Percentiles rank a stretch among this genome's conserved stretches.
phyloP scores from a whole-genome alignment of 208 protist genomes.

The Trypanosoma theileri region DNA sequence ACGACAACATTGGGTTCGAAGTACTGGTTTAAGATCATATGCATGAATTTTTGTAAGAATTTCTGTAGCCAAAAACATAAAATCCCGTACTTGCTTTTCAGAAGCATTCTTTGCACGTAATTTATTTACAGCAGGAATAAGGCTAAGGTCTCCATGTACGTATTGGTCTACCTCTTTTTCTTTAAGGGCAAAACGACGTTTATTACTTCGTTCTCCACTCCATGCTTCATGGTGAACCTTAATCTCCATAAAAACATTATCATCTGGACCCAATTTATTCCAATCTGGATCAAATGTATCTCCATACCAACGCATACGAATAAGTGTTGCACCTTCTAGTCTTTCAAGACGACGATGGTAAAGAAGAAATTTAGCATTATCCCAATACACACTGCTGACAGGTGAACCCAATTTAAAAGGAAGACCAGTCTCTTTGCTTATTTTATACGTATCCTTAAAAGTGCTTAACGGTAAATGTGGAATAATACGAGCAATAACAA shows the following conservation, averaged over 20 bases:
- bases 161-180: constrained; percentile 81
- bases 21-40: constrained; percentile 82
- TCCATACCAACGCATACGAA: constrained; percentile 89
- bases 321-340: constrained; percentile 80
- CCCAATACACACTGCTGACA: constrained; percentile 88
- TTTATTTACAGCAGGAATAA: constrained; percentile 72
- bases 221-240: constrained; percentile 90
- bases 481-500: constrained; percentile 89
- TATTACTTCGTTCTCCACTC: constrained; percentile 88
- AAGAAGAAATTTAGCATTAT: constrained; percentile 86
- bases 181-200: constrained; percentile 83
- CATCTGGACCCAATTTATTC: constrained; percentile 55
- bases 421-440: constrained; percentile 47
- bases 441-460: constrained; percentile 81
- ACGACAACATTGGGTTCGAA: constrained; percentile 83
- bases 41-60: constrained; percentile 83
- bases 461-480: constrained; percentile 84
- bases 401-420: constrained; percentile 76
- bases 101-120: constrained; percentile 73
- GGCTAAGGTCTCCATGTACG: constrained; percentile 65
- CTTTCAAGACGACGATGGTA: constrained; percentile 85
- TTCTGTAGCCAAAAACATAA: constrained; percentile 80
- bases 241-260: constrained; percentile 90
- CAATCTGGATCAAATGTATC: constrained; percentile 75
- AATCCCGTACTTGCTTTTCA: constrained; percentile 64